Percentiles rank a stretch among this genome's conserved stretches.
These are phyloP conservation scores for Cercospora sp. DNA, from an alignment of 2,329 filamentous ascomycete species.

Conservation along the genomic window DNA sequence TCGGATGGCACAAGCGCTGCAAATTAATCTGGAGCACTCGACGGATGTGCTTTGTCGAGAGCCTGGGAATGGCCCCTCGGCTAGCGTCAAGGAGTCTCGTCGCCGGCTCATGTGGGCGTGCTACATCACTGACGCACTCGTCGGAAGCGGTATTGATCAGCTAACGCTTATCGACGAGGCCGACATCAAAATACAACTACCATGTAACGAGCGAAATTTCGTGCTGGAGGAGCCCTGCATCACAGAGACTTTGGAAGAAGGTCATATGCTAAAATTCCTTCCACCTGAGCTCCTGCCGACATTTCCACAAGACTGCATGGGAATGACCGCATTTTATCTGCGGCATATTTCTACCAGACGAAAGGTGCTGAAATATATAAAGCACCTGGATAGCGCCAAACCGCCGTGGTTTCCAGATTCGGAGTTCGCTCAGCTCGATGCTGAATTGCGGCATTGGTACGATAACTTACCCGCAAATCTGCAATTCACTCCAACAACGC, in stretches of 20 bases:
- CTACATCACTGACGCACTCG: constrained; percentile 30
- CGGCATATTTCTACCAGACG: constrained; percentile 28
- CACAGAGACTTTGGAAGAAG: constrained; percentile 28
- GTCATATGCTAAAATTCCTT: constrained; percentile 27
- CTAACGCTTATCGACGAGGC: constrained; percentile 30
- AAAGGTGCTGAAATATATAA: constrained; percentile 31
- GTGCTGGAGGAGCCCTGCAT: constrained; percentile 31
- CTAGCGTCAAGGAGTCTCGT: constrained; percentile 31
- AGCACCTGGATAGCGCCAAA: constrained; percentile 28
- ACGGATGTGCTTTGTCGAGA: constrained; percentile 30
- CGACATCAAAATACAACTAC: constrained; percentile 32
- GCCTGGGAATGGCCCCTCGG: constrained; percentile 24
- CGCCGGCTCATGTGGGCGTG: constrained; percentile 32
- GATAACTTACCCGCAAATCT: constrained; percentile 29
- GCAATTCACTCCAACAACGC: constrained; percentile 29
- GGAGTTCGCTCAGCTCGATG: constrained; percentile 30
- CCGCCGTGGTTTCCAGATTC: constrained; percentile 29
- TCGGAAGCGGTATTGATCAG: constrained; percentile 31
- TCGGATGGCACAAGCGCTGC: constrained; percentile 30
- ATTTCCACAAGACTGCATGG: constrained; percentile 31
- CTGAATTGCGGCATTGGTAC: constrained; percentile 28
- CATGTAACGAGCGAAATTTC: constrained; percentile 31
- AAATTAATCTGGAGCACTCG: constrained; percentile 32
- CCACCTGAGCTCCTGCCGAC: constrained; percentile 25
- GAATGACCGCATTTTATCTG: constrained; percentile 30